phyloP scores from a whole-genome alignment of 805 yeast species.

The Millerago galiae region DNA sequence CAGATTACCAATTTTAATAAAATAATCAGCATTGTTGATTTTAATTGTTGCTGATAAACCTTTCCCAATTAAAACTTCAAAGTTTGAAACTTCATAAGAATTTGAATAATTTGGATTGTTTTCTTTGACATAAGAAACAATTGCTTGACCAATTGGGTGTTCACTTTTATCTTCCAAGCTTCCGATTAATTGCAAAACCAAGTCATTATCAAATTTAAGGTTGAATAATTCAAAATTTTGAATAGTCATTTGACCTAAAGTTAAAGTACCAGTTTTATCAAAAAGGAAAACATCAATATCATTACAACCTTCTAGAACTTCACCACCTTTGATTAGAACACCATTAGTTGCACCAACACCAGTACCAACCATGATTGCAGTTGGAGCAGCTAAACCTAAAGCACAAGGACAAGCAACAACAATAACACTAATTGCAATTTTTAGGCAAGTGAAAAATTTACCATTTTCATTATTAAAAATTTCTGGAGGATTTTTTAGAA shows the following conservation, averaged over 20 bases:
- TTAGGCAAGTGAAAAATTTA: conserved; percentile 58
- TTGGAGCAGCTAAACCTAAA: conserved; percentile 93
- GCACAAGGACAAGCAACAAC: conserved; percentile 99
- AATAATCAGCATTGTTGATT: conserved; percentile 18
- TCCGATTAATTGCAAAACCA: conserved; percentile 46
- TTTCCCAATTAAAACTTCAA: conserved; percentile 31
- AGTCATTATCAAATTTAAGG: conserved; percentile 5
- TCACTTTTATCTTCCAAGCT: conserved; percentile 65
- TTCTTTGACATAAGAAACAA: conserved; percentile 34
- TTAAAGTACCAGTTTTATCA: conserved; percentile 95
- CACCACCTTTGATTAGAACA: conserved; percentile 89
- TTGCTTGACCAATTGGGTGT: conserved; percentile 83
- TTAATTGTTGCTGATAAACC: conserved; percentile 28
- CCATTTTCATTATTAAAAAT: conserved; percentile 47
- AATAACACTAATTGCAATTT: conserved; percentile 82
- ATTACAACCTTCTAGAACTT: conserved; percentile 69
- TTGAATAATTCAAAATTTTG: conserved; percentile 16
- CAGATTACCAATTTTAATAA: conserved; percentile 49
- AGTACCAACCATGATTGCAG: conserved; percentile 98
- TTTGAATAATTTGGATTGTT: conserved; percentile 3
- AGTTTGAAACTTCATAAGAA: conserved; percentile 13
- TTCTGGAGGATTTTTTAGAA: conserved; percentile 36
- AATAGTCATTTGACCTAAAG: conserved; percentile 72
- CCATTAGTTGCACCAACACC: conserved; percentile 93
- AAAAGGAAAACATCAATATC: conserved; percentile 63